Percentiles rank a stretch among this genome's conserved stretches.
Evolutionary conservation across 1,139 yeast genomes (phyloP).

Genomic region (Suhomyces yuchorum): DNA sequence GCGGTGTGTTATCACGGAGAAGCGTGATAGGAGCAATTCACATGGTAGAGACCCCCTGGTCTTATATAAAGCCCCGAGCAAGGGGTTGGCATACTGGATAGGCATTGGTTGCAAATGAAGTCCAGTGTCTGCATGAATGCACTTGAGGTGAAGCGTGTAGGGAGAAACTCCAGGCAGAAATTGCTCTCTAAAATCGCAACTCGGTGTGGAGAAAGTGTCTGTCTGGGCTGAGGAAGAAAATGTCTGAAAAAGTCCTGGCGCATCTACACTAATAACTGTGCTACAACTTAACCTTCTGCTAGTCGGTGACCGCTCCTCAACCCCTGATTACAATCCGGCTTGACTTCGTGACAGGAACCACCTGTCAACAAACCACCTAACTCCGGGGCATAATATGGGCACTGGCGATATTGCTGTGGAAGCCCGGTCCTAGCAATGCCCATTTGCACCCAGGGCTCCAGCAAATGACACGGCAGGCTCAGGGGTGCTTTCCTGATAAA

Average conservation of each 20-base stretch:
- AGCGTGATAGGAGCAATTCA: no score
- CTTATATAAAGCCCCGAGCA: background rate
- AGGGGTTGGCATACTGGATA: background rate
- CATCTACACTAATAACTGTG: no score
- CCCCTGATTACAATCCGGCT: background rate
- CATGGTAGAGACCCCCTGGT: background rate
- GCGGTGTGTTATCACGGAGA: no score
- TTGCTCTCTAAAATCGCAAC: no score
- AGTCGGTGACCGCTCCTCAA: background rate
- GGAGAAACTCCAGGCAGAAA: no score
- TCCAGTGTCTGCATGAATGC: background rate
- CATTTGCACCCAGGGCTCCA: conserved; percentile 4
- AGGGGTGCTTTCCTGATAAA: background rate
- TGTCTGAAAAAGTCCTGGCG: no score
- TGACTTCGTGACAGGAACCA: background rate
- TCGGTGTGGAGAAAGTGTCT: no score
- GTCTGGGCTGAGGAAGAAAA: no score
- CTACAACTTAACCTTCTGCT: background rate
- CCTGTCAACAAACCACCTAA: background rate
- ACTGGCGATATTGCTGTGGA: background rate
- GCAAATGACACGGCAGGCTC: background rate
- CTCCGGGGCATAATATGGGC: background rate
- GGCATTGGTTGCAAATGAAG: background rate
- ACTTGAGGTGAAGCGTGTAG: background rate
- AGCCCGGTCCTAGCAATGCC: background rate